phyloP scores from a whole-genome alignment of 768 basidiomycete genomes.

The Clavulina sp. region DNA sequence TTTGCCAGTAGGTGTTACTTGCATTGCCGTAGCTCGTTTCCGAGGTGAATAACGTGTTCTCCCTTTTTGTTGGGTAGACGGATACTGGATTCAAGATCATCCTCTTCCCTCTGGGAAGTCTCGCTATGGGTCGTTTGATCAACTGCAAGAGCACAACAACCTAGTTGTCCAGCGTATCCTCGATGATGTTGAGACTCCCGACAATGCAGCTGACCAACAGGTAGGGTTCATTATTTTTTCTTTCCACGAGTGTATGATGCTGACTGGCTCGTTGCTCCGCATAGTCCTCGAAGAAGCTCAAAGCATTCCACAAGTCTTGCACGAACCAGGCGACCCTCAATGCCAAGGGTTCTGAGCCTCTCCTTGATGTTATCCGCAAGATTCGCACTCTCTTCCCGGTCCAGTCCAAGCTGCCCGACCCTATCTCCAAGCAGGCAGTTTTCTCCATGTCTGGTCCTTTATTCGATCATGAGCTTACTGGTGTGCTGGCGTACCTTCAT shows the following conservation, averaged over 20 bases:
- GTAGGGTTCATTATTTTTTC: too few species aligned
- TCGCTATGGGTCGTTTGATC: constrained; percentile 51
- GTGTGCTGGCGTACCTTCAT: constrained; percentile 71
- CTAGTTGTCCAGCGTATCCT: constrained; percentile 54
- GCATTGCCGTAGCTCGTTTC: not conserved
- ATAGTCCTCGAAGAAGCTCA: constrained; percentile 41
- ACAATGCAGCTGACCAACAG: constrained; percentile 33
- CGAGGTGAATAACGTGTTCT: not conserved
- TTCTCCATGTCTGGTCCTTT: constrained; percentile 11
- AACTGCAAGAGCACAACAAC: constrained; percentile 56
- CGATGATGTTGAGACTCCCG: too few species aligned
- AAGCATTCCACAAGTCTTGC: constrained; percentile 63
- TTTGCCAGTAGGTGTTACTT: constrained; percentile 56
- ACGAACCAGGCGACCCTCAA: constrained; percentile 63
- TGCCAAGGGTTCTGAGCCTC: constrained; percentile 49
- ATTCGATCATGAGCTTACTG: constrained; percentile 40
- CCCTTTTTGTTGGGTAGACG: constrained; percentile 31
- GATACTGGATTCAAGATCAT: constrained; percentile 72
- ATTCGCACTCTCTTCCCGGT: constrained; percentile 28
- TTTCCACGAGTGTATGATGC: too few species aligned
- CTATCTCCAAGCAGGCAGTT: constrained; percentile 4
- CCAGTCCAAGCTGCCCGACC: constrained; percentile 21
- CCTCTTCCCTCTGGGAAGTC: constrained; percentile 79
- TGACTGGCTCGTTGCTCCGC: not conserved
- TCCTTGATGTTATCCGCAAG: constrained; percentile 46